phyloP scores from a whole-genome alignment of 139 green algal species.

The Chlamydomonas incerta region DNA sequence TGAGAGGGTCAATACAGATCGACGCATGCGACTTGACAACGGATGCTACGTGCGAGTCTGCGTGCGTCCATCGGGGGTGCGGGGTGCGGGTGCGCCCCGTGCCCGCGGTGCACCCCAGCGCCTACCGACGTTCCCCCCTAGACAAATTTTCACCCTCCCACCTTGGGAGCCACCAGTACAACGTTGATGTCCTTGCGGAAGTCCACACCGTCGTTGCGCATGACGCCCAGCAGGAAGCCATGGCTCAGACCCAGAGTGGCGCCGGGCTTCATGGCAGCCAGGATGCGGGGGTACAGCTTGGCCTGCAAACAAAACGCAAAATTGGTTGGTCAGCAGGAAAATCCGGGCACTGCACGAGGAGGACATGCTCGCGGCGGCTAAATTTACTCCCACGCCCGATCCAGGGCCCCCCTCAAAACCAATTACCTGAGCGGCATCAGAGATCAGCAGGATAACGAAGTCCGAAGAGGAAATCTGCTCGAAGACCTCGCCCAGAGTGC shows the following conservation, averaged over 20 bases:
- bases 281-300: constrained; percentile 94
- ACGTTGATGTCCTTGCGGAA: constrained; percentile 99
- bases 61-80: too few species aligned
- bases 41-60: too few species aligned
- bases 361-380: too few species aligned
- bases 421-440: constrained; percentile 92
- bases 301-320: constrained; percentile 72
- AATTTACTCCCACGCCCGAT: not conserved
- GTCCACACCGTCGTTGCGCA: constrained; percentile 91
- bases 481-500: constrained; percentile 97
- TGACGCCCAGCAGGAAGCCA: constrained; percentile 98
- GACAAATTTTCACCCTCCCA: not conserved
- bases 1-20: too few species aligned
- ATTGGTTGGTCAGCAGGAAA: not conserved
- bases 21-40: too few species aligned
- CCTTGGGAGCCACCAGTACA: constrained; percentile 98
- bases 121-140: too few species aligned
- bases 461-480: constrained; percentile 91
- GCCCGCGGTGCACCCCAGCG: too few species aligned
- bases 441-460: constrained; percentile 98
- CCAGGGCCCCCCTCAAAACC: not conserved
- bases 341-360: too few species aligned
- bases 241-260: constrained; percentile 97
- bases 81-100: too few species aligned
- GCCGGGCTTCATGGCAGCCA: constrained; percentile 98